A percentile compares a stretch with the other conserved stretches of the same genome.
These are phyloP conservation scores for Penicillium simplicissimum DNA, from an alignment of 495 filamentous ascomycete species.

Conservation along the genomic window DNA sequence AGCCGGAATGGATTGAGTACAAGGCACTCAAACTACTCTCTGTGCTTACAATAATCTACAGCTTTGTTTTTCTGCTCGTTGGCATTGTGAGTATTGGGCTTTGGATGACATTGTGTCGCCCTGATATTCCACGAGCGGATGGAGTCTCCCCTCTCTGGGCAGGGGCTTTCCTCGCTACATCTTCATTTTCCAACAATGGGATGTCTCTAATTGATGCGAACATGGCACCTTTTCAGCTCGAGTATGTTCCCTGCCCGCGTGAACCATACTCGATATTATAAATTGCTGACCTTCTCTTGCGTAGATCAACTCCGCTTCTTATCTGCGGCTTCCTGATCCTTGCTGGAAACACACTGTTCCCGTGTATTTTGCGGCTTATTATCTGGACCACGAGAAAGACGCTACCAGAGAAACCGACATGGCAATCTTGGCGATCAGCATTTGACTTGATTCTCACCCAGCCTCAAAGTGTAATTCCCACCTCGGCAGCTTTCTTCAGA, in stretches of 20 bases:
- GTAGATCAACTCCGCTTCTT: conserved; percentile 61
- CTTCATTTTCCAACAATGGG: conserved; percentile 83
- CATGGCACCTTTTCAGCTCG: conserved; percentile 54
- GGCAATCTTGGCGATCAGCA: conserved; percentile 53
- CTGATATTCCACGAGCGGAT: conserved; percentile 59
- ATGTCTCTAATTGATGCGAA: conserved; percentile 83
- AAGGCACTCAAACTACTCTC: conserved; percentile 66
- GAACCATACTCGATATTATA: too few relatives aligned
- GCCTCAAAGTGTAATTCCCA: conserved; percentile 56
- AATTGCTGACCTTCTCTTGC: not conserved
- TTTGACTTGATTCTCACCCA: conserved; percentile 74
- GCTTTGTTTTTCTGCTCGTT: conserved; percentile 66
- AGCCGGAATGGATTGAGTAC: conserved; percentile 73
- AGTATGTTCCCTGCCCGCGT: too few relatives aligned
- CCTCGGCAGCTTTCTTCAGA: not conserved
- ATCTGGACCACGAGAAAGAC: conserved; percentile 59
- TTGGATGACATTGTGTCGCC: conserved; percentile 61
- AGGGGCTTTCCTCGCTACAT: conserved; percentile 47
- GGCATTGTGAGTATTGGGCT: conserved; percentile 69
- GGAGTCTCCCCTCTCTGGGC: conserved; percentile 63
- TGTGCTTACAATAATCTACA: conserved; percentile 70
- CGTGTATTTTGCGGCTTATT: conserved; percentile 69
- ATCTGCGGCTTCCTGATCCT: conserved; percentile 74
- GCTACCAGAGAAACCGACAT: conserved; percentile 43
- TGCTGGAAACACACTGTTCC: conserved; percentile 78